Evolutionary conservation across 345 rosid genomes (phyloP), one percentile per base, ranked within the genome.

Genomic region (Gossypioides kirkii): DNA sequence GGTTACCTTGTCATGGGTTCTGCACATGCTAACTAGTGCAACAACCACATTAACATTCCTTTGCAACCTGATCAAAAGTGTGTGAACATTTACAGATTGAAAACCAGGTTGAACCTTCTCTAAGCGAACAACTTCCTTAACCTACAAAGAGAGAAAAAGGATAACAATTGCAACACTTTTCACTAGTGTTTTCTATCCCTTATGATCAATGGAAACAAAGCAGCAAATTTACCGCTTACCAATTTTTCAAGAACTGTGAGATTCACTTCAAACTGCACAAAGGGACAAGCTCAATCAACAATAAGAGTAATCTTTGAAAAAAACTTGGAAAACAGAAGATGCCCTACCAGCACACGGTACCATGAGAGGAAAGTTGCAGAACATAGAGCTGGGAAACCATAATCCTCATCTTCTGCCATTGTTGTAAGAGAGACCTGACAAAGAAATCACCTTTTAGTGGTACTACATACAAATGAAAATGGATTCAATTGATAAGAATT

Each of bases 221-320:
- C 50, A 53, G 18, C 22, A 70, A 45, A 61, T 25, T 22, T 52
- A 74, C 43, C 26, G 73, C 93, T 83, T 73, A 92, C 96, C 90
- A 83, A 58, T 74, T 81, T 83, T 79, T 80, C 82, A 32, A 90
- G 85, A 80, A 78, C 72, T 61, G 79, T 74, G 64, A 92, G 87
- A 84, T 92, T 90, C 61, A 82, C 98, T 83, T 88, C 96, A 84
- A 87, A 91, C 94, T 90, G 88, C 85, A 80, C 32, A 74, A 77
- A 47, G 70, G 82, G 20, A 64, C 49, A 49, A 55, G 7, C 36
- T 17, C 36, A 28, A 38, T 61, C 47, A 61, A 62, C 10, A 4
- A 61, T 46, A 55, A 7, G 43, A 16, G 63, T 26, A 28, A 25
- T 14, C 56, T 67, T 38, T 43, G 43, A 47, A 36, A 25, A 61